phyloP scores from a whole-genome alignment of 805 yeast genomes.

The Yamadazyma scolyti region DNA sequence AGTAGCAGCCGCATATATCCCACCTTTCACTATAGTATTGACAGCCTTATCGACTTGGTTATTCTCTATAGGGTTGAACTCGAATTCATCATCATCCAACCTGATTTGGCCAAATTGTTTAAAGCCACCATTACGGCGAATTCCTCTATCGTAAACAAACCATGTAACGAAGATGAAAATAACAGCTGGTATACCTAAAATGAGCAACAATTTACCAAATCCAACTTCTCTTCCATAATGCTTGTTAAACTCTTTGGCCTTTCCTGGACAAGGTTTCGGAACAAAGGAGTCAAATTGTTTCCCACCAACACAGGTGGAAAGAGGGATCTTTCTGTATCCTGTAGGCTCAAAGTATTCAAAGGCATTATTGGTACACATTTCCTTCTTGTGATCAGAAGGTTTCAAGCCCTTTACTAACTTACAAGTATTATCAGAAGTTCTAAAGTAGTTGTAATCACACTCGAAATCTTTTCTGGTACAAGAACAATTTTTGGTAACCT shows the following conservation, averaged over 20 bases:
- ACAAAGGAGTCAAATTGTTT: conserved; percentile 60
- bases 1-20: conserved; percentile 46
- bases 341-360: conserved; percentile 83
- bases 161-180: conserved; percentile 53
- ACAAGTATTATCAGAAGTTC: conserved; percentile 79
- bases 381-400: conserved; percentile 58
- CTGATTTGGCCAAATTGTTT: conserved; percentile 81
- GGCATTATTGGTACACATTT: conserved; percentile 54
- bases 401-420: conserved; percentile 69
- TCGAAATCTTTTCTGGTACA: conserved; percentile 88
- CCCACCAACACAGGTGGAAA: conserved; percentile 86
- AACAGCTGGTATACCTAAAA: conserved; percentile 55
- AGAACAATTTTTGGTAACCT: conserved; percentile 61
- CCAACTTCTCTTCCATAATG: conserved; percentile 52
- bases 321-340: conserved; percentile 84
- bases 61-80: conserved; percentile 57
- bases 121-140: conserved; percentile 74
- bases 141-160: conserved; percentile 78
- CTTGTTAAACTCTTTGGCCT: conserved; percentile 56
- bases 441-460: conserved; percentile 83
- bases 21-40: conserved; percentile 56
- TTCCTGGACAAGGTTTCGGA: conserved; percentile 85
- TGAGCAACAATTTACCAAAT: conserved; percentile 50
- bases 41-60: conserved; percentile 57
- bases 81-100: conserved; percentile 55